Conservation (phyloP, 1,284 basidiomycete species). For the Cutaneotrichosporon curvatum region DNA sequence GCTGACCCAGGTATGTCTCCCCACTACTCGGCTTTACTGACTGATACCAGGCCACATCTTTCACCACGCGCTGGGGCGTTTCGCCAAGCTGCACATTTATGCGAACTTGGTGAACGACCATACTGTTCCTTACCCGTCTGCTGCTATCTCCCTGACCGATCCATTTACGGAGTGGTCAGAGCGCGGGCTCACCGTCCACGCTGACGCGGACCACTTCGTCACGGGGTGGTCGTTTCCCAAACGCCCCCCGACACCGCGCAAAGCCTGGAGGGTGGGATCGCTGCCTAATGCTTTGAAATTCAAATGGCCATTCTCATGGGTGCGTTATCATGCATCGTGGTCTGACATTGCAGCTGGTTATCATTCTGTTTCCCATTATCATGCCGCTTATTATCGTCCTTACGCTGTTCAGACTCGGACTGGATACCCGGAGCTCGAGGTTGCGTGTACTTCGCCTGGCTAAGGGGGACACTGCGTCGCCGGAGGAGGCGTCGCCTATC, state of each 20-base stretch:
- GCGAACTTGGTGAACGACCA: slow-evolving; percentile 73
- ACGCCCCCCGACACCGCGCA: slow-evolving; percentile 3
- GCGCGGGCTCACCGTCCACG: slow-evolving; percentile 60
- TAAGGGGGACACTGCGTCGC: neutral
- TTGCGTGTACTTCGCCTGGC: slow-evolving; percentile 31
- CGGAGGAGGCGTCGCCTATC: neutral
- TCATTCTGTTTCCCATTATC: slow-evolving; percentile 57
- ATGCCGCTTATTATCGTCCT: slow-evolving; percentile 47
- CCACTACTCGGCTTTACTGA: too few relatives aligned
- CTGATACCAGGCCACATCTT: slow-evolving; percentile 59
- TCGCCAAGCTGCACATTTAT: slow-evolving; percentile 68
- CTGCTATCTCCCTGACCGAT: slow-evolving; percentile 64
- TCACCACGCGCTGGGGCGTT: slow-evolving; percentile 63
- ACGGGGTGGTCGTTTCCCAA: slow-evolving; percentile 5
- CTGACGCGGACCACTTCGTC: slow-evolving; percentile 25
- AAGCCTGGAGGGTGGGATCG: too few relatives aligned
- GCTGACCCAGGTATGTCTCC: slow-evolving; percentile 63
- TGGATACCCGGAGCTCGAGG: slow-evolving; percentile 29
- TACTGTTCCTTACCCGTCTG: slow-evolving; percentile 75
- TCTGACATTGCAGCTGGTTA: slow-evolving; percentile 49
- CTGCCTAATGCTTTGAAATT: neutral
- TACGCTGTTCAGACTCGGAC: slow-evolving; percentile 26
- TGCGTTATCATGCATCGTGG: too few relatives aligned
- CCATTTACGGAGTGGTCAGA: slow-evolving; percentile 57
- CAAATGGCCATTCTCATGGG: too few relatives aligned